Conservation (phyloP, 2,329 filamentous ascomycete genomes). For the Shiraia sp. region DNA sequence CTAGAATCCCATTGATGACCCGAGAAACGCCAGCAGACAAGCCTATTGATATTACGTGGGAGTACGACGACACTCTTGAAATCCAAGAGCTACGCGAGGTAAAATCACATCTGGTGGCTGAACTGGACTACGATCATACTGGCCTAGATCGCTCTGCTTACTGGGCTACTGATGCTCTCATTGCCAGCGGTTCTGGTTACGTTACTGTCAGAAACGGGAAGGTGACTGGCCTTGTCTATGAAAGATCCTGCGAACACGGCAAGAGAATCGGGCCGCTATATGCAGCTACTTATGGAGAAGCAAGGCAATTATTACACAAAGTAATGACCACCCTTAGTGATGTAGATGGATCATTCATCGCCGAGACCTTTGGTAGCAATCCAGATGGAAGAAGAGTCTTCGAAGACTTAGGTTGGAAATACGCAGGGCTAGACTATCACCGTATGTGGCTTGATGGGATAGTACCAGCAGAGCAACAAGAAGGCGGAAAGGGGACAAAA, state of each 20-base stretch:
- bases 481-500: slow-evolving; percentile 32
- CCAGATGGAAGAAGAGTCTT: slow-evolving; percentile 32
- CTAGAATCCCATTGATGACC: slow-evolving; percentile 32
- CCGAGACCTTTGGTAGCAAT: slow-evolving; percentile 43
- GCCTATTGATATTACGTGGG: slow-evolving; percentile 3
- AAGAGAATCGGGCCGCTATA: slow-evolving; percentile 44
- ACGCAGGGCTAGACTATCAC: slow-evolving; percentile 36
- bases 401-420: slow-evolving; percentile 37
- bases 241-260: slow-evolving; percentile 37
- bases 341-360: slow-evolving; percentile 26
- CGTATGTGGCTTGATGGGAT: slow-evolving; percentile 45
- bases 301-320: slow-evolving; percentile 25
- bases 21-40: slow-evolving; percentile 19
- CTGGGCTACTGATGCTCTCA: slow-evolving; percentile 36
- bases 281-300: slow-evolving; percentile 28
- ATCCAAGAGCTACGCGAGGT: slow-evolving; percentile 28
- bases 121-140: slow-evolving; percentile 34
- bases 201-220: slow-evolving; percentile 18
- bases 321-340: slow-evolving; percentile 28
- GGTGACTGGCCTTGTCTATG: slow-evolving; percentile 34
- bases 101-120: slow-evolving; percentile 20
- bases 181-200: slow-evolving; percentile 33
- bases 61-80: slow-evolving; percentile 8
- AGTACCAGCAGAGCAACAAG: slow-evolving; percentile 34
- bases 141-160: slow-evolving; percentile 36